Evolutionary conservation across 2,329 filamentous ascomycete genomes (phyloP), one percentile per base, ranked within the genome.

Genomic region (Xylaria sp.): DNA sequence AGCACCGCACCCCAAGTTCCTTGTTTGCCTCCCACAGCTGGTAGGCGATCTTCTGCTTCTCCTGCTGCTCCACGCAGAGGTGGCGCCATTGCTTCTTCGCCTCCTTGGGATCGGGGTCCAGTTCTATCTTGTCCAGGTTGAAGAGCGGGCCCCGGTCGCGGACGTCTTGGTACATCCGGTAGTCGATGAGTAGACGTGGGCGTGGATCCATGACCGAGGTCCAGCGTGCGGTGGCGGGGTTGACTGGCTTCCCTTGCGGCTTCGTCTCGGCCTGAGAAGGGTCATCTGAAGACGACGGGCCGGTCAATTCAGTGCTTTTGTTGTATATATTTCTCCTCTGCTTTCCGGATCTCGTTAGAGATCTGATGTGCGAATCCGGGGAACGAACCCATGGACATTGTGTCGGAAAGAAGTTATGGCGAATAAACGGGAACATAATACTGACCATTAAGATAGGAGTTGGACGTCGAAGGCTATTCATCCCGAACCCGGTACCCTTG

Each of bases 71-170:
- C 28, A 25, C 46, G 36, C 62, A 53, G 4, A 67, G 34, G 2
- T 41, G 4, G 25, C 23, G 39, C 56, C 55, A 64, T 15, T 65
- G 55, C 13, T 48, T 1, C 15, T 43, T 60, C 13, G 61, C 60
- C 1, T 2, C 7, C 13, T 67, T 32, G 23, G 20, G 60, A 28
- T 67, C 18, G 10, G 50, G 4, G n/a, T 53, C n/a, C 9, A 65
- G 32, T 36, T 56, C 32, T 2, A 10, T n/a, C 18, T 23, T 60
- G 6, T 3, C 15, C n/a, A 41, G 8, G 12, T 25, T n/a, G n/a
- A 34, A 64, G 41, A 65, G 48, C 20, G 65, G 60, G 2, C 65
- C 65, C 3, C 13, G 28, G 12, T 23, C 18, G 41, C 60, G 61
- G 10, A 64, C 48, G 13, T 57, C 60, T 39, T 67, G 60, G 28